Evolutionary conservation across 495 filamentous ascomycete species (phyloP), one percentile per base, ranked within the genome.

Genomic region (Bacidia gigantensis): DNA sequence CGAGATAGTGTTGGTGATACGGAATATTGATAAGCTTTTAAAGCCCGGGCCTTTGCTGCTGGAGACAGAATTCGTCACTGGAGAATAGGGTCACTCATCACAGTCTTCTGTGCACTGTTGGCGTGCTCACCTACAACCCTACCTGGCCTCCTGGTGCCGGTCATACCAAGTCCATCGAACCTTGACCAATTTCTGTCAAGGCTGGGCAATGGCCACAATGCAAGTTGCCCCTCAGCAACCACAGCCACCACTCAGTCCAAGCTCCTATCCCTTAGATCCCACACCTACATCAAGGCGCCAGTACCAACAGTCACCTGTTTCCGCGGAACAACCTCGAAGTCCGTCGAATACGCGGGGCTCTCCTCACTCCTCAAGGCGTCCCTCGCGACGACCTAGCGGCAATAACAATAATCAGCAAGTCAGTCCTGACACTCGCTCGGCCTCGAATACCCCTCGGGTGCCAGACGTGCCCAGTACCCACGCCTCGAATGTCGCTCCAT

Each of bases 141-240:
- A n/a, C n/a, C n/a, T n/a, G n/a, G n/a, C n/a, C n/a, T n/a, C n/a
- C n/a, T n/a, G n/a, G n/a, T n/a, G n/a, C n/a, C n/a, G n/a, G n/a
- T n/a, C n/a, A n/a, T n/a, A n/a, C n/a, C n/a, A n/a, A n/a, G n/a
- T 20, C 0, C 9, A n/a, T 18, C 3, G 26, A 47, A 1, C 0
- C 3, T 47, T n/a, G 21, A 14, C 44, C n/a, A 24, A 12, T n/a
- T 14, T 17, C 22, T 26, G 18, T 14, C 10, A 32, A 11, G 68
- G 67, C 59, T 75, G 77, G 75, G 76, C 73, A 62, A 73, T 73
- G 58, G 74, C 72, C 67, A 73, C 75, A 55, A 64, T 79, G 58
- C 77, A 80, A 58, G 59, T 74, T 52, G 67, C 69, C 54, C 69
- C 72, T 53, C 75, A 74, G 56, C 74, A 74, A 54, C 65, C 72